A percentile compares a stretch with the other conserved stretches of the same genome.
phyloP scores from a whole-genome alignment of 371 early-diverging fungal species.

The Zancudomyces culisetae region DNA sequence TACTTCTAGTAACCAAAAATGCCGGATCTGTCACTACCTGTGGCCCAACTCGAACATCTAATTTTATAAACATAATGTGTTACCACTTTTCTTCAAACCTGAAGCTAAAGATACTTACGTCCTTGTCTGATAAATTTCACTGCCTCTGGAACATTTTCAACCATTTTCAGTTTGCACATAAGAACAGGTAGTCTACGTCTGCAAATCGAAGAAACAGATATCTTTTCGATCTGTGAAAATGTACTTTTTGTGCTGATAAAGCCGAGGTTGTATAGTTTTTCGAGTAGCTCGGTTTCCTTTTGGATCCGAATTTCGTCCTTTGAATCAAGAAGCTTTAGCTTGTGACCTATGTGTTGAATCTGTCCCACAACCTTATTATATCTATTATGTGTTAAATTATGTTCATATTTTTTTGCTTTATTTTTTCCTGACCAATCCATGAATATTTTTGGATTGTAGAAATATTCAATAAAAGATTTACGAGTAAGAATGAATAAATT shows the following conservation, averaged over 20 bases:
- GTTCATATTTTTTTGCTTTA: no score
- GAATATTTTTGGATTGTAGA: no score
- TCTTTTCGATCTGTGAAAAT: conserved; percentile 74
- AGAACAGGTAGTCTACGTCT: conserved; percentile 85
- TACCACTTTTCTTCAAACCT: no score
- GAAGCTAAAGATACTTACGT: conserved; percentile 15
- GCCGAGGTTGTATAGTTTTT: conserved; percentile 83
- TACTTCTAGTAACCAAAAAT: conserved; percentile 66
- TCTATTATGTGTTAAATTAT: conserved; percentile 21
- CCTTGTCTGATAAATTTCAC: conserved; percentile 94
- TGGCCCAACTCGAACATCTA: conserved; percentile 81
- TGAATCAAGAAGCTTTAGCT: conserved; percentile 74
- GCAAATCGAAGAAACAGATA: conserved; percentile 85
- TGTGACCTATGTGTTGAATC: conserved; percentile 71
- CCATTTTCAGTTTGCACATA: conserved; percentile 91
- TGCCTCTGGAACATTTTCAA: conserved; percentile 87
- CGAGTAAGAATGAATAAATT: no score
- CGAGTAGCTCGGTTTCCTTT: conserved; percentile 65
- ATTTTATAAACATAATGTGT: no score
- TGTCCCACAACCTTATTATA: conserved; percentile 83
- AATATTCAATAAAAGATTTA: no score
- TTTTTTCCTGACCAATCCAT: no score
- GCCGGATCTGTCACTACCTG: conserved; percentile 83
- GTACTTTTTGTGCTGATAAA: conserved; percentile 65
- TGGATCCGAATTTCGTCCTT: conserved; percentile 65